Conservation (phyloP, 306 rosid genomes). For the Dryas drummondii region DNA sequence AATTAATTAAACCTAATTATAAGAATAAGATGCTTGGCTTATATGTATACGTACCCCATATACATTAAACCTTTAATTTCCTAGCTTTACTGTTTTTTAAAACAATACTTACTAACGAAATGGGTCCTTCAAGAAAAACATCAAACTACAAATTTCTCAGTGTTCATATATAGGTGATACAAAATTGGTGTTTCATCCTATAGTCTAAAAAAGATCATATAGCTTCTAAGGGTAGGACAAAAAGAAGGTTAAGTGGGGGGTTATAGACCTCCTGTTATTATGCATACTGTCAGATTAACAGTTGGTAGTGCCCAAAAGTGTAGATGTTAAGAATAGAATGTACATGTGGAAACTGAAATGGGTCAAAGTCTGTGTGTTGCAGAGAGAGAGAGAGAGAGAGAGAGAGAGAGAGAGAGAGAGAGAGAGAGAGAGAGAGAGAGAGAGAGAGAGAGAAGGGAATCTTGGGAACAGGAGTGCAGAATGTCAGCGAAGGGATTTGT, state of each 20-base stretch:
- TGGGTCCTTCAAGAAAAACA: too few relatives aligned
- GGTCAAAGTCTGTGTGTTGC: slow-evolving; percentile 36
- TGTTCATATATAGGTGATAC: too few relatives aligned
- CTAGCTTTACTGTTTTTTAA: neutral
- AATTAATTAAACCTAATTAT: slow-evolving; percentile 26
- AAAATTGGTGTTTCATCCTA: too few relatives aligned
- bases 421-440: slow-evolving; percentile 20
- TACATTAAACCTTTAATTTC: slow-evolving; percentile 4
- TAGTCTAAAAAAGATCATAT: too few relatives aligned
- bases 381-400: slow-evolving; percentile 14
- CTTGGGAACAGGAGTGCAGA: slow-evolving; percentile 69
- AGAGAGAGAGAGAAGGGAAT: slow-evolving; percentile 18
- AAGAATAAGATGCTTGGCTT: slow-evolving; percentile 75
- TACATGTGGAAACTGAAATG: slow-evolving; percentile 2
- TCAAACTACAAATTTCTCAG: too few relatives aligned
- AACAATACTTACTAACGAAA: neutral
- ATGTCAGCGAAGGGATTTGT: slow-evolving; percentile 64
- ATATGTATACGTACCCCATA: slow-evolving; percentile 35
- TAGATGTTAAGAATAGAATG: neutral
- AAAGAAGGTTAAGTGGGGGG: neutral
- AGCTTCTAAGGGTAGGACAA: slow-evolving; percentile 11
- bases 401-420: slow-evolving; percentile 9
- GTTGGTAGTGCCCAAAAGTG: slow-evolving; percentile 9
- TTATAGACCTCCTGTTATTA: neutral
- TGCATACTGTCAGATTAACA: neutral